Evolutionary conservation across 2,329 filamentous ascomycete genomes (phyloP).

Genomic region (Chaetomium strumarium): DNA sequence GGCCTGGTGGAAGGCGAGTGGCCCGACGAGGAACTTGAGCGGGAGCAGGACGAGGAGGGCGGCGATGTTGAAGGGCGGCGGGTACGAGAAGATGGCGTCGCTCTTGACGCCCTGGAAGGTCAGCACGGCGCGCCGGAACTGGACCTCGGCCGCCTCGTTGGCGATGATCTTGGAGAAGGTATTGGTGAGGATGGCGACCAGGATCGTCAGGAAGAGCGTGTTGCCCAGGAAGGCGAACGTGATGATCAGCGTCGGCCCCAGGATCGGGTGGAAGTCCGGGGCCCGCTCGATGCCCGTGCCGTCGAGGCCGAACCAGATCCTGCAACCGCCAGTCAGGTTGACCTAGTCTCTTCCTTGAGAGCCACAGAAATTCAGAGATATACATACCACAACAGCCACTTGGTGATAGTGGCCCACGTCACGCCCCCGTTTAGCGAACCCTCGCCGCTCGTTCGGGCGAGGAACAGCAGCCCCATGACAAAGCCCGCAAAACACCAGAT

Average conservation of each 20-base stretch:
- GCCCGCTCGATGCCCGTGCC: constrained; percentile 49
- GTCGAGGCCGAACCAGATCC: constrained; percentile 70
- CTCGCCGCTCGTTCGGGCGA: constrained; percentile 30
- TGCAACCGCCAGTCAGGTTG: not conserved
- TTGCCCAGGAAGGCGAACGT: constrained; percentile 69
- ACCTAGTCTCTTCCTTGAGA: not conserved
- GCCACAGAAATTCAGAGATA: not conserved
- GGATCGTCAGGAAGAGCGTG: constrained; percentile 67
- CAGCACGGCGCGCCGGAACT: constrained; percentile 64
- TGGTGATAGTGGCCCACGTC: constrained; percentile 53
- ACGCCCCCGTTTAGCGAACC: constrained; percentile 15
- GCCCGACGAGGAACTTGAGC: constrained; percentile 55
- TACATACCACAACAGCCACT: constrained; percentile 66
- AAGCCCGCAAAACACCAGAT: constrained; percentile 67
- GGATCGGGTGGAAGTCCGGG: constrained; percentile 56
- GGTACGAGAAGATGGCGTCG: constrained; percentile 64
- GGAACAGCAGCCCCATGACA: constrained; percentile 63
- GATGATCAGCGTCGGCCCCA: constrained; percentile 65
- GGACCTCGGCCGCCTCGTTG: constrained; percentile 63
- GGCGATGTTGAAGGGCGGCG: constrained; percentile 64
- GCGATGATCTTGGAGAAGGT: constrained; percentile 66
- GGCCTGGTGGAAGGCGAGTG: constrained; percentile 63
- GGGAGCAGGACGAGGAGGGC: constrained; percentile 59
- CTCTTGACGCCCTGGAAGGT: constrained; percentile 71
- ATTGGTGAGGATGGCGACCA: constrained; percentile 68